Evolutionary conservation across 306 rosid genomes (phyloP).

Genomic region (Vachellia pachyceras): DNA sequence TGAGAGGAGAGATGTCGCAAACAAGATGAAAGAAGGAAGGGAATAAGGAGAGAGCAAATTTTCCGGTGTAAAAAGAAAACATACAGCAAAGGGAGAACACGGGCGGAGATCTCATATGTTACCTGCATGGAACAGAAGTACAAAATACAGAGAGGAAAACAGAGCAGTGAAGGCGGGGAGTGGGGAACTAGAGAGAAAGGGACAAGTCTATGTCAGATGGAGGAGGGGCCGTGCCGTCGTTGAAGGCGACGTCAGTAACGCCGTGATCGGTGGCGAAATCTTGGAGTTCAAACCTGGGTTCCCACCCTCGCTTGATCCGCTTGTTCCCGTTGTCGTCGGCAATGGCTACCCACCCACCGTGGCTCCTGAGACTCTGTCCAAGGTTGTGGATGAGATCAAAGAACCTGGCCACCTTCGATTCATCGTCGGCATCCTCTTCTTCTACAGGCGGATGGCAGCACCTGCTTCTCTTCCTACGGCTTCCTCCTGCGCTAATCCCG

Average conservation of each 20-base stretch:
- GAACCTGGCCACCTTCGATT: neutral
- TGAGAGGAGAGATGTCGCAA: too few relatives aligned
- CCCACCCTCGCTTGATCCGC: neutral
- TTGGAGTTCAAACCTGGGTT: neutral
- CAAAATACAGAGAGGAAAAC: neutral
- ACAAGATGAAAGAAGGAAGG: too few relatives aligned
- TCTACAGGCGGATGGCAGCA: neutral
- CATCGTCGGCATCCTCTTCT: neutral
- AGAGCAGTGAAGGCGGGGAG: too few relatives aligned
- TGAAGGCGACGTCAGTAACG: neutral
- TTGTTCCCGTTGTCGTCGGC: neutral
- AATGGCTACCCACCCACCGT: neutral
- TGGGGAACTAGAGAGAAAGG: too few relatives aligned
- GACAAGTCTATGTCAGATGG: neutral
- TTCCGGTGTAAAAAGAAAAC: too few relatives aligned
- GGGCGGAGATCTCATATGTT: neutral
- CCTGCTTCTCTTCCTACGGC: neutral
- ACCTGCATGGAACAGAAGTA: neutral
- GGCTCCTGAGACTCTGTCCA: neutral
- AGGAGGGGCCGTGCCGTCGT: neutral
- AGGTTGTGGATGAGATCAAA: too few relatives aligned
- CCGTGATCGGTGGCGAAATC: neutral
- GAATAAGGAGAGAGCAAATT: too few relatives aligned
- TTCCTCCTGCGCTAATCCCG: neutral
- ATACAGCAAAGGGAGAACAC: neutral